Evolutionary conservation across 495 filamentous ascomycete genomes (phyloP).

Genomic region (Aspergillus homomorphus): DNA sequence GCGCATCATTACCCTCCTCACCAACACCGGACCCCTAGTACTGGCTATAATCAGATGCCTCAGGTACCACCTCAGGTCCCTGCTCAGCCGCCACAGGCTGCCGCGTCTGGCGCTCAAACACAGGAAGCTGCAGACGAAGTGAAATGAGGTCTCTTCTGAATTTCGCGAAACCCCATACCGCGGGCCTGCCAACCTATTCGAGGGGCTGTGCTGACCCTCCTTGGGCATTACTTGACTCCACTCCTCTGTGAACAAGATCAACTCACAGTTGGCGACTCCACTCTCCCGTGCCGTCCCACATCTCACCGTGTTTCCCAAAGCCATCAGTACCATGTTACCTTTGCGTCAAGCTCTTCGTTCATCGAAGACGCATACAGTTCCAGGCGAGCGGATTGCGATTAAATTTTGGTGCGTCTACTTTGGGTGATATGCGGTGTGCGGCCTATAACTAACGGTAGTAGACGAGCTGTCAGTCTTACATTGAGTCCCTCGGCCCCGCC

Average conservation of each 20-base stretch:
- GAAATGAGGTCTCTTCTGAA: constrained; percentile 46
- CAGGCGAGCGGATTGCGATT: constrained; percentile 13
- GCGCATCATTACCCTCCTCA: constrained; percentile 62
- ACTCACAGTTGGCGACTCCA: constrained; percentile 6
- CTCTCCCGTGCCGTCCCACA: constrained; percentile 5
- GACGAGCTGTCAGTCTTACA: neutral
- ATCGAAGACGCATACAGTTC: constrained; percentile 10
- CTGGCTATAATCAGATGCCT: constrained; percentile 54
- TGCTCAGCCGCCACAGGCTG: constrained; percentile 39
- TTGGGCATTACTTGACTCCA: neutral
- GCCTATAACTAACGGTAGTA: constrained; percentile 5
- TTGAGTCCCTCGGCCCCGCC: neutral
- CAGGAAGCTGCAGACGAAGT: constrained; percentile 51
- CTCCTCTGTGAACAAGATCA: constrained; percentile 6
- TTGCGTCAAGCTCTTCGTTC: constrained; percentile 8
- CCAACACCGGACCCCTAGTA: constrained; percentile 57
- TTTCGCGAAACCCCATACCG: constrained; percentile 9
- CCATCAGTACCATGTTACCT: constrained; percentile 14
- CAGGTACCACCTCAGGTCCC: constrained; percentile 48
- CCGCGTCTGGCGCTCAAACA: constrained; percentile 34
- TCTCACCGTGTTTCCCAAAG: constrained; percentile 11
- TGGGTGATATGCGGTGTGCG: neutral
- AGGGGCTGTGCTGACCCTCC: constrained; percentile 1
- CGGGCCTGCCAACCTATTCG: constrained; percentile 3
- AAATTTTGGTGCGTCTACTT: constrained; percentile 11